These are phyloP conservation scores for Pythium aristosporum DNA, from an alignment of 352 stramenopile species.

Conservation along the genomic window DNA sequence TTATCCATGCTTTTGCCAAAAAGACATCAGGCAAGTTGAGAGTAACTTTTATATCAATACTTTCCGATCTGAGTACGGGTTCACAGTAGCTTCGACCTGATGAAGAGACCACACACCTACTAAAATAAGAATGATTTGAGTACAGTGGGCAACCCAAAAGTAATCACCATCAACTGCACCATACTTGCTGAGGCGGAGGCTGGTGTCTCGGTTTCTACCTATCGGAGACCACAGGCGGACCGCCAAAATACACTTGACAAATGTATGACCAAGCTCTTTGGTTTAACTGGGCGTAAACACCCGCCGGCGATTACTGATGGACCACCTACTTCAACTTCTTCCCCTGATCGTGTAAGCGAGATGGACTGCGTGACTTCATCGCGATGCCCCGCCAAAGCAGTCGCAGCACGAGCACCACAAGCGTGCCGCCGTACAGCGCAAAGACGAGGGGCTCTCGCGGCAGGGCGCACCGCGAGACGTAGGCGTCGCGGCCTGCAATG, in stretches of 20 bases:
- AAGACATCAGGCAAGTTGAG: too few species aligned
- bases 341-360: slow-evolving; percentile 11
- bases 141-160: background rate
- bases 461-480: slow-evolving; percentile 15
- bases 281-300: slow-evolving; percentile 7
- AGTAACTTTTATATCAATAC: too few species aligned
- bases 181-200: background rate
- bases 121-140: too few species aligned
- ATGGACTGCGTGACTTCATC: slow-evolving; percentile 15
- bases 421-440: slow-evolving; percentile 14
- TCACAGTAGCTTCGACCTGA: too few species aligned
- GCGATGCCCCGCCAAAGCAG: slow-evolving; percentile 11
- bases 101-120: too few species aligned
- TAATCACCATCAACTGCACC: slow-evolving; percentile 19
- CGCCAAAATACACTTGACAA: slow-evolving; percentile 1
- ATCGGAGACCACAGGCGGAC: too few species aligned
- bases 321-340: slow-evolving; percentile 21
- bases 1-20: too few species aligned
- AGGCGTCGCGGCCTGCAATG: slow-evolving; percentile 10
- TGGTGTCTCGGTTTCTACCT: background rate
- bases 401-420: slow-evolving; percentile 13
- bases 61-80: too few species aligned
- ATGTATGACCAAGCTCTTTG: background rate
- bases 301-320: background rate
- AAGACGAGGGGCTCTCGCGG: slow-evolving; percentile 19